These are phyloP conservation scores for Metschnikowia santaceciliae DNA, from an alignment of 805 yeast genomes.

Conservation along the genomic window DNA sequence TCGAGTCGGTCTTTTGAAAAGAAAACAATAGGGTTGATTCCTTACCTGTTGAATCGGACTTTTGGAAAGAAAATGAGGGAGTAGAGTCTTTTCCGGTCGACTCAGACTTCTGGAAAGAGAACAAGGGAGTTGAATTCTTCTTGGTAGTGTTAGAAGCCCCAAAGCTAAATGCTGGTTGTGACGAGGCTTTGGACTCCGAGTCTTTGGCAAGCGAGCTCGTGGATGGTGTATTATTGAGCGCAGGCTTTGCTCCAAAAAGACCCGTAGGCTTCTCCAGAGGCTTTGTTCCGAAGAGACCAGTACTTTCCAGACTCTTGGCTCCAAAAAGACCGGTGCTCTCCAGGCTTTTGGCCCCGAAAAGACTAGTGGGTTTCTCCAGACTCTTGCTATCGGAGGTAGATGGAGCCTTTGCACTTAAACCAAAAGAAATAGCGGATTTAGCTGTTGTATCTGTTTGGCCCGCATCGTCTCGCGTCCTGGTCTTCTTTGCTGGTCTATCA, in stretches of 20 bases:
- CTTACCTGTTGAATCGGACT: neutral
- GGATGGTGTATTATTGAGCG: neutral
- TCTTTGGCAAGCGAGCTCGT: neutral
- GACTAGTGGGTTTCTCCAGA: neutral
- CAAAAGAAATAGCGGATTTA: neutral
- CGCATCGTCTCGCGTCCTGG: neutral
- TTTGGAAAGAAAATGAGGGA: neutral
- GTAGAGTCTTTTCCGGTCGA: neutral
- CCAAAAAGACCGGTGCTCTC: no score
- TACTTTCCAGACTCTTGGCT: no score
- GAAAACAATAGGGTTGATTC: neutral
- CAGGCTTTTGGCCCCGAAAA: neutral
- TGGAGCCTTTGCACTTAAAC: neutral
- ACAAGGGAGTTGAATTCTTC: neutral
- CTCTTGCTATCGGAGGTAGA: neutral
- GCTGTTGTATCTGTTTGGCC: neutral
- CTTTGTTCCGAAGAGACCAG: neutral
- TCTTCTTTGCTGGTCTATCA: conserved; percentile 4
- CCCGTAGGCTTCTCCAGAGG: neutral
- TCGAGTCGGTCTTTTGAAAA: neutral
- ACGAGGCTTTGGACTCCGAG: neutral
- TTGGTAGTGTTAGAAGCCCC: neutral
- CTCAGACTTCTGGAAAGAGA: neutral
- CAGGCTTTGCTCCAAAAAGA: neutral
- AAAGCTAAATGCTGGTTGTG: neutral